These are phyloP conservation scores for Orbilia blumenaviensis DNA, from an alignment of 2,329 filamentous ascomycete species.

Conservation along the genomic window DNA sequence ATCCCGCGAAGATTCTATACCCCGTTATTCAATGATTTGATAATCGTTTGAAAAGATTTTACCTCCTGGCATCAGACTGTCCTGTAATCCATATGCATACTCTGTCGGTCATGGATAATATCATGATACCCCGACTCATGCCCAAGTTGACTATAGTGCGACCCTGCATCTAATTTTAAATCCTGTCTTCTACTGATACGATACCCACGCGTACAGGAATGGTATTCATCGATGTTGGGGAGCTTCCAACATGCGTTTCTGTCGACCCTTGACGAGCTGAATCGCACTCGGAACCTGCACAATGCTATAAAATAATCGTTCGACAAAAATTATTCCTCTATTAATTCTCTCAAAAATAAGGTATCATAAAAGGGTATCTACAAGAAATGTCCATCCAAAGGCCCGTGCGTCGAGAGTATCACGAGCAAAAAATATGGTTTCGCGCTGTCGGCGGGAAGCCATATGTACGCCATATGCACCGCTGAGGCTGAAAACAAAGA, in stretches of 20 bases:
- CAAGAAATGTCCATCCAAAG: constrained; percentile 10
- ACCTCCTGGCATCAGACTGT: background rate
- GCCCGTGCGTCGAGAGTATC: background rate
- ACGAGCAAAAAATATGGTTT: constrained; percentile 6
- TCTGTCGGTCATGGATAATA: constrained; percentile 14
- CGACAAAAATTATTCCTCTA: too few species aligned
- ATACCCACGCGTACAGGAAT: background rate
- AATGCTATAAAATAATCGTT: too few species aligned
- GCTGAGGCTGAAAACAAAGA: constrained; percentile 10
- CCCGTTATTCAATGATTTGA: constrained; percentile 7
- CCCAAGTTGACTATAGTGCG: background rate
- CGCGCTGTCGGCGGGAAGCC: background rate
- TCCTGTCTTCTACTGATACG: background rate
- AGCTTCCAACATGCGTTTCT: background rate
- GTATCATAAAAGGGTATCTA: constrained; percentile 22
- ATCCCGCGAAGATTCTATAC: background rate
- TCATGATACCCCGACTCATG: background rate
- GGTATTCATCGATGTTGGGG: too few species aligned
- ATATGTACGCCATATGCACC: constrained; percentile 4
- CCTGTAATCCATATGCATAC: constrained; percentile 15
- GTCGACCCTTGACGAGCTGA: constrained; percentile 51
- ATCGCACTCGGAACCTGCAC: constrained; percentile 44
- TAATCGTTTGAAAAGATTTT: constrained; percentile 8
- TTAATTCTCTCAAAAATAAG: constrained; percentile 35
- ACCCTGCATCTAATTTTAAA: constrained; percentile 44